phyloP scores from a whole-genome alignment of 2,329 filamentous ascomycete genomes.

The Aspergillus pseudoglaucus region DNA sequence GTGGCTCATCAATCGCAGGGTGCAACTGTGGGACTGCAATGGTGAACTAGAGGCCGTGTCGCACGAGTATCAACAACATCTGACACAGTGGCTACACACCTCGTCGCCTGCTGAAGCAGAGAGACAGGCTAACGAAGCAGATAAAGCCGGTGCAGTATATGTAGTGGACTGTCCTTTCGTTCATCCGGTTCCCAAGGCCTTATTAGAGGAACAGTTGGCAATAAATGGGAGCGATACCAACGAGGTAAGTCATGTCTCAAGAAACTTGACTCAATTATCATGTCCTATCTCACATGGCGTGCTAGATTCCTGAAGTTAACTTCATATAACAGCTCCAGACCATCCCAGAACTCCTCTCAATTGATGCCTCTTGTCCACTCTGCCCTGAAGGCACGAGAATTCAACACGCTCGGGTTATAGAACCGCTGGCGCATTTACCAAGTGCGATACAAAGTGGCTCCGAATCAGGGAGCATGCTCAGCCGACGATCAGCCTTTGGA shows the following conservation, averaged over 20 bases:
- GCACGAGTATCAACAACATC: conserved; percentile 18
- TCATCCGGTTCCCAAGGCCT: conserved; percentile 23
- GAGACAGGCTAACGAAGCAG: neutral
- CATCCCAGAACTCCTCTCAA: conserved; percentile 11
- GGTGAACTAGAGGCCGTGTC: conserved; percentile 18
- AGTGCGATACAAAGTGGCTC: conserved; percentile 13
- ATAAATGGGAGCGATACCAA: conserved; percentile 24
- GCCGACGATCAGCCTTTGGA: conserved; percentile 11
- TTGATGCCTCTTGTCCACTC: conserved; percentile 25
- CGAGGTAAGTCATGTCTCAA: conserved; percentile 18
- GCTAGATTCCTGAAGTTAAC: neutral
- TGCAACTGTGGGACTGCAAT: conserved; percentile 22
- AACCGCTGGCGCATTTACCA: conserved; percentile 23
- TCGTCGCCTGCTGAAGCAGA: conserved; percentile 8
- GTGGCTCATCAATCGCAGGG: conserved; percentile 21
- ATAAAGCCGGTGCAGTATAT: conserved; percentile 16
- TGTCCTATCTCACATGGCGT: neutral
- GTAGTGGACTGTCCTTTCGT: conserved; percentile 29
- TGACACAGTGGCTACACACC: conserved; percentile 26
- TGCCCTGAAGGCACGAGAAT: conserved; percentile 24
- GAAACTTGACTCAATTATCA: neutral
- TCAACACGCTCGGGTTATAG: conserved; percentile 29
- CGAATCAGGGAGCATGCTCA: conserved; percentile 9
- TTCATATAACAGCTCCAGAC: conserved; percentile 12
- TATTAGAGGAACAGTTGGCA: conserved; percentile 25